Evolutionary conservation across 169 alveolate species (phyloP).

Genomic region (Eimeria brunetti): DNA sequence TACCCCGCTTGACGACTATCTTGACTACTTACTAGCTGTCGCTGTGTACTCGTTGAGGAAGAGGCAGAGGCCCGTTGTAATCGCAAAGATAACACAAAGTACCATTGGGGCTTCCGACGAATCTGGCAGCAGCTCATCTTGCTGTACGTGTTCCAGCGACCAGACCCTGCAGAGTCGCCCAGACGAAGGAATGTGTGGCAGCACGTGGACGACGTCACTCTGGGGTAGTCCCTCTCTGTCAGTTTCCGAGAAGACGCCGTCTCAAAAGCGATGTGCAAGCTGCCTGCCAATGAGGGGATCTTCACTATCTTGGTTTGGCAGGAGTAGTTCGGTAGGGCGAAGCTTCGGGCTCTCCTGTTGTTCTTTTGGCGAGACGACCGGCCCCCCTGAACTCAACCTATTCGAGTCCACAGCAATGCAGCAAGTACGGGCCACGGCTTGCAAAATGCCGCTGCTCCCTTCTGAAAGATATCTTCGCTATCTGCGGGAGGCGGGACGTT

Average conservation of each 20-base stretch:
- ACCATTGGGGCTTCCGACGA: neutral
- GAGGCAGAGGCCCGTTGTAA: conserved; percentile 31
- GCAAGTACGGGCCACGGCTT: conserved; percentile 37
- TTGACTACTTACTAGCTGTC: conserved; percentile 30
- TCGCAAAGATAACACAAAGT: conserved; percentile 2
- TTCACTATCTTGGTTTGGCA: conserved; percentile 1
- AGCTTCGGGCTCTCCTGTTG: conserved; percentile 13
- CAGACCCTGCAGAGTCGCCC: neutral
- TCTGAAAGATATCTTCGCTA: conserved; percentile 53
- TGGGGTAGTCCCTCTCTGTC: neutral
- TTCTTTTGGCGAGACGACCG: neutral
- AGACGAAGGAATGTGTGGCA: neutral
- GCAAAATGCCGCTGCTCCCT: conserved; percentile 46
- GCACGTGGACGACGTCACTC: neutral
- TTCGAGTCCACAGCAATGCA: conserved; percentile 58
- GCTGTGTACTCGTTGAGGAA: conserved; percentile 28
- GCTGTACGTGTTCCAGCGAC: neutral
- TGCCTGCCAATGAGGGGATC: conserved; percentile 54
- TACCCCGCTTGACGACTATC: conserved; percentile 48
- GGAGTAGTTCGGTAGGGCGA: neutral
- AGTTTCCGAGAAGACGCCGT: neutral
- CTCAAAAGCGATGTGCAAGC: conserved; percentile 51
- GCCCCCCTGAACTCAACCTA: conserved; percentile 54
- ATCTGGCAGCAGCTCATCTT: conserved; percentile 6
- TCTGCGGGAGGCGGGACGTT: conserved; percentile 42